Evolutionary conservation across 768 basidiomycete genomes (phyloP), one percentile per base, ranked within the genome.

Genomic region (Xerocomellus dryophilus): DNA sequence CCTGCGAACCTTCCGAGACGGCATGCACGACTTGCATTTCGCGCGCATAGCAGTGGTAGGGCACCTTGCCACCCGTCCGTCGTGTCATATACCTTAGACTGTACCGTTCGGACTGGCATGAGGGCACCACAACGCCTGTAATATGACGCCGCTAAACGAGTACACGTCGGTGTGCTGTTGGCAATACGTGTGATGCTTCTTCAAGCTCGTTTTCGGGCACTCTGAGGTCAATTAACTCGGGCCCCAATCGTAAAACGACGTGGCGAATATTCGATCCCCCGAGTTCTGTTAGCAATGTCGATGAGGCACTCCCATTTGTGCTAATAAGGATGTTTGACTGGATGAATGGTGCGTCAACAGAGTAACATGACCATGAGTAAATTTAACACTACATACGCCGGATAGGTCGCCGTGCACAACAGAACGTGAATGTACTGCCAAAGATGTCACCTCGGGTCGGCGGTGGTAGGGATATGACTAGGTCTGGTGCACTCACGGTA

Each of bases 361-460:
- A 2, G 14, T 1, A 39, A 23, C 2, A 4, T 31, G 35, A 21
- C 17, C 17, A 14, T 17, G 7, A 48, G n/a, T 15, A 15, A 20
- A 1, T 17, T 2, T 2, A 40, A 3, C n/a, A n/a, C n/a, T 12
- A 49, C 57, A 7, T 40, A 56, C 58, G 4, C 54, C 58, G 0
- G 50, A 52, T 20, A 59, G 38, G n/a, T 57, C 50, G 6, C 58
- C 55, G 12, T 59, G 54, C 18, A 59, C 54, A 4, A 59, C 21
- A 14, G 46, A 41, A 25, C 17, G 2, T 8, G 45, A 56, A 29
- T 51, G 57, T 10, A 44, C 54, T 51, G 17, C 11, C 8, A 39
- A 20, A 1, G 25, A 43, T 2, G 11, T 18, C 18, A 25, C 12
- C 4, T 38, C 1, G 20, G 3, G 7, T 23, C 3, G 21, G 15